Base-by-base conservation (phyloP, 208 protist species). In the Angomonas desouzai region DNA sequence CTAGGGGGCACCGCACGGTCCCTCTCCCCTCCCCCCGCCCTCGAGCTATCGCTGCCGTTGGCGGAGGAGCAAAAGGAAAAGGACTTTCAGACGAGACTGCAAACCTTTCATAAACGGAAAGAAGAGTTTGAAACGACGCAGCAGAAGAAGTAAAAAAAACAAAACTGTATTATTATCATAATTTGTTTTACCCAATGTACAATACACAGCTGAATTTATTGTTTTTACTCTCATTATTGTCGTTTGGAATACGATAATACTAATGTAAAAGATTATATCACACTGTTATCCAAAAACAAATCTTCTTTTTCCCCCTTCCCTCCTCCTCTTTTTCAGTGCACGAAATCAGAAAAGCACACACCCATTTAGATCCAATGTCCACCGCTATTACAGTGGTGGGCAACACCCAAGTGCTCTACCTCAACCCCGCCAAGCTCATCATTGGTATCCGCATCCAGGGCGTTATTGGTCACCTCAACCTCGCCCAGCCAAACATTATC, bases 371-470 rank as follows among this genome's bases (percentile, higher is more conserved):
- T 27, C 33, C 18, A 2, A 81, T 82, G 76, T 76, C 76, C 18
- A 74, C 73, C 7, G 71, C 76, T 0, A 68, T 82, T 29, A 60
- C 55, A 0, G 33, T 63, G 9, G 49, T 84, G 0, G 74, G 74
- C 27, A 64, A 67, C 23, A 68, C 61, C 38, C 73, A 87, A 29
- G 68, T 81, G 25, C 70, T 87, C 10, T 55, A 40, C 7, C 66
- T 81, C 10, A 62, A 53, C 7, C 61, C 71, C 16, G 82, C 66
- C 3, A 29, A 25, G 6, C 79, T 94, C 36, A 62, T 89, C 43
- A 62, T 90, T 6, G 83, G 81, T 23, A 83, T 94, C 43, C 72
- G 76, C 3, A 53, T 91, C 20, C 77, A 89, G 38, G 84, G 84
- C 58, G 89, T 84, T 38, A 73, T 93, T 53, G 83, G 70, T 38